Base-by-base conservation (phyloP, 169 alveolate genomes). In the Eimeria falciformis region DNA sequence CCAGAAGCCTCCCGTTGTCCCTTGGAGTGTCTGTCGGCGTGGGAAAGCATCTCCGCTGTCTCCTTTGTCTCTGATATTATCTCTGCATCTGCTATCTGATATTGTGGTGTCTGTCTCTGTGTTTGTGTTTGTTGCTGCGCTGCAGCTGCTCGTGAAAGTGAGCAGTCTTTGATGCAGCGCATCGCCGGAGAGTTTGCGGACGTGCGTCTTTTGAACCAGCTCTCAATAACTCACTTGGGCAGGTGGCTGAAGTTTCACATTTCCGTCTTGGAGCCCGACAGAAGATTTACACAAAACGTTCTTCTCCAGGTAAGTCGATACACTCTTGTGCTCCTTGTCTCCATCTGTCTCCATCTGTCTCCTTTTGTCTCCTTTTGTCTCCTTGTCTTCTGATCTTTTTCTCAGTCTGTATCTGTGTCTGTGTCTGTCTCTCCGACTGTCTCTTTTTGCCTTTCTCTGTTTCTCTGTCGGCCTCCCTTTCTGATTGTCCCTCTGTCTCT, bases 241-340 rank as follows among this genome's bases (percentile, higher is more conserved):
- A 96, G 95, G 73, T 96, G 98, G 98, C 94, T 96, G 43, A 96
- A 96, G 92, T 96, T 95, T 92, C 97, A 96, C 86, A 95, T 96
- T 56, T 94, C 95, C 81, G 95, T 94, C 92, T 92, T 96, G 86
- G 98, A 96, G 92, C 98, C 98, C 7, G 97, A 96, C 83, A 79
- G 92, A 53, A 93, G 89, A 18, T 96, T 95, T 73, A 94, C 96
- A 81, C 92, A 95, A 77, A 97, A 96, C 68, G 98, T 96, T 23
- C 90, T 96, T 18, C 95, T 95, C 92, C 93, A 90, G 93, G 93
- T 90, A 5, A 23, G 78, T 1, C 85, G 17, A 12, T 37, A 78
- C 11, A 65, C 75, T 11, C n/a, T 12, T 17, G n/a, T n/a, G n/a
- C n/a, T n/a, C n/a, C n/a, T n/a, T n/a, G n/a, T n/a, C 25, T 40